These are phyloP conservation scores for Amylostereum chailletii DNA, from an alignment of 1,284 basidiomycete species.

Conservation along the genomic window DNA sequence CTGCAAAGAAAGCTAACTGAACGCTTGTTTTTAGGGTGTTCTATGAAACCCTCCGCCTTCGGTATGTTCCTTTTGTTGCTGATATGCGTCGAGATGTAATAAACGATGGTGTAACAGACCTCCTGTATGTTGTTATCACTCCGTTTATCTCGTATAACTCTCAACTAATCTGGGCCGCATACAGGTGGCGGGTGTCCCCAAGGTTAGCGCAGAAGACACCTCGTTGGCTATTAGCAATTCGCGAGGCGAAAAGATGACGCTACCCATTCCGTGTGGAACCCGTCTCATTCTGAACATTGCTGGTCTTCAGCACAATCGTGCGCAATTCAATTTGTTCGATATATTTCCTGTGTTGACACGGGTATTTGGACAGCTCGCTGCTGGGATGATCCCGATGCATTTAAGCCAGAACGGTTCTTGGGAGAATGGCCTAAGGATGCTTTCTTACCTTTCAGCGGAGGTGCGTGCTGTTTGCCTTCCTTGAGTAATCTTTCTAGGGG, in stretches of 20 bases:
- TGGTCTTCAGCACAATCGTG: constrained; percentile 35
- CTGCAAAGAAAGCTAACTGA: constrained; percentile 10
- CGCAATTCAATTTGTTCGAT: constrained; percentile 3
- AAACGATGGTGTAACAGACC: not conserved
- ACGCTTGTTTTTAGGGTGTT: constrained; percentile 31
- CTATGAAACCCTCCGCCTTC: constrained; percentile 52
- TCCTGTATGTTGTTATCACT: not conserved
- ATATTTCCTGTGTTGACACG: not conserved
- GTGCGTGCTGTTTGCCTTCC: constrained; percentile 10
- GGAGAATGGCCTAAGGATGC: constrained; percentile 29
- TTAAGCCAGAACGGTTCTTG: constrained; percentile 32
- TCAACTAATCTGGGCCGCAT: no score
- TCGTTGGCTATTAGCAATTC: constrained; percentile 27
- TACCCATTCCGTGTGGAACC: constrained; percentile 40
- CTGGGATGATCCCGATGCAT: constrained; percentile 31
- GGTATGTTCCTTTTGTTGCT: constrained; percentile 24
- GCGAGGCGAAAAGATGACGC: constrained; percentile 28
- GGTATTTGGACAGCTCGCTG: constrained; percentile 23
- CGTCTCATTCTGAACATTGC: constrained; percentile 29
- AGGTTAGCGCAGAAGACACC: constrained; percentile 39
- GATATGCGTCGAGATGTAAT: not conserved
- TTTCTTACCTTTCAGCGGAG: constrained; percentile 31
- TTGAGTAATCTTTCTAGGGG: not conserved
- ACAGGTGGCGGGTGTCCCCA: constrained; percentile 39
- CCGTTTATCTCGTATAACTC: not conserved